A percentile compares a stretch with the other conserved stretches of the same genome.
These are phyloP conservation scores for Naegleria gruberi DNA, from an alignment of 208 protist species.

Conservation along the genomic window DNA sequence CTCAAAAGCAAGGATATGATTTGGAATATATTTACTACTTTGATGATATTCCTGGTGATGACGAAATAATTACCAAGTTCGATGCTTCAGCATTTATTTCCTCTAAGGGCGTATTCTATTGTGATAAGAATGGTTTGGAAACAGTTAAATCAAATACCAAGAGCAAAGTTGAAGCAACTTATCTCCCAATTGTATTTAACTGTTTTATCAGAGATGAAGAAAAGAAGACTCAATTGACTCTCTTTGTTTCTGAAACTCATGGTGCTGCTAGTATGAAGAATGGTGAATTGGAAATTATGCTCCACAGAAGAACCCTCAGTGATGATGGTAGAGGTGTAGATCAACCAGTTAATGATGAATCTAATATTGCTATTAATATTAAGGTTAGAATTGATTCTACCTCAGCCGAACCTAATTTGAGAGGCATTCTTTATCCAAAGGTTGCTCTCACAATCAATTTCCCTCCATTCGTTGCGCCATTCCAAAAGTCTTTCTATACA, in stretches of 20 bases:
- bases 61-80: background rate
- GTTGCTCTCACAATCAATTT: background rate
- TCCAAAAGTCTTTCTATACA: background rate
- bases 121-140: constrained; percentile 9
- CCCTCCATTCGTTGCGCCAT: background rate
- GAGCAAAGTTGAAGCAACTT: background rate
- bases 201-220: background rate
- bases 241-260: background rate
- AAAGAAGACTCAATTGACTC: background rate
- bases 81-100: background rate
- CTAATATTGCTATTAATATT: background rate
- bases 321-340: background rate
- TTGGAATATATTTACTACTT: background rate
- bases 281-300: constrained; percentile 20
- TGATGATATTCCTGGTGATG: background rate
- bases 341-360: background rate
- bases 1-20: background rate
- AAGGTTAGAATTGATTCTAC: background rate
- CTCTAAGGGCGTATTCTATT: background rate
- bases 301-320: background rate
- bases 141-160: background rate
- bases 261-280: background rate
- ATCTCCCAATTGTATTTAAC: background rate
- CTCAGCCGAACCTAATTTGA: background rate
- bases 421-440: background rate